These are phyloP conservation scores for Omphalea diandra DNA, from an alignment of 441 rosid genomes.

Conservation along the genomic window DNA sequence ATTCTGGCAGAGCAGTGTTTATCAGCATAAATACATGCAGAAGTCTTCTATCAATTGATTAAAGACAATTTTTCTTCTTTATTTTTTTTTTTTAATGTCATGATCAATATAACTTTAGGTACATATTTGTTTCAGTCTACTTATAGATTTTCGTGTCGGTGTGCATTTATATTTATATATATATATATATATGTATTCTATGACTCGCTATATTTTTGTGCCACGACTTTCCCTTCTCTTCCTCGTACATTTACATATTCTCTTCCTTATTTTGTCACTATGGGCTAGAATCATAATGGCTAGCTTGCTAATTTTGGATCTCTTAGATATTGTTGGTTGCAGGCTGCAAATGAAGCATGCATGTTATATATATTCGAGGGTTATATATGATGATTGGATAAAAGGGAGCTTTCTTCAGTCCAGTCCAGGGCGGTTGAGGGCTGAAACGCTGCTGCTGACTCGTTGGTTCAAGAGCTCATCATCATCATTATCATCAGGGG, in stretches of 20 bases:
- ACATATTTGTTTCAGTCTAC: background rate
- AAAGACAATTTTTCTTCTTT: no score
- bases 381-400: background rate
- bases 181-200: background rate
- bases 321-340: no score
- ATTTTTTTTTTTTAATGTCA: background rate
- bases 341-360: no score
- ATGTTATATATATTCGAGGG: background rate
- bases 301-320: no score
- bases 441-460: constrained; percentile 40
- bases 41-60: no score
- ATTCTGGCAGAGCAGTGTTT: background rate
- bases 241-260: background rate
- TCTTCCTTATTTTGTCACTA: background rate
- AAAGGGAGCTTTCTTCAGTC: constrained; percentile 48
- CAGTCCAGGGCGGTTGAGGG: constrained; percentile 33
- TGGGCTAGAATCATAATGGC: no score
- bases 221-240: background rate
- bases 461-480: constrained; percentile 47
- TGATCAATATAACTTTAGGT: background rate
- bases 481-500: background rate
- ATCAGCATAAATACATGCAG: background rate
- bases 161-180: background rate
- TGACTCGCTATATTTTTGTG: background rate
- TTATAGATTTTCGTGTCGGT: constrained; percentile 12